Evolutionary conservation across 2,329 filamentous ascomycete species (phyloP).

Genomic region (Plenodomus tracheiphilus): DNA sequence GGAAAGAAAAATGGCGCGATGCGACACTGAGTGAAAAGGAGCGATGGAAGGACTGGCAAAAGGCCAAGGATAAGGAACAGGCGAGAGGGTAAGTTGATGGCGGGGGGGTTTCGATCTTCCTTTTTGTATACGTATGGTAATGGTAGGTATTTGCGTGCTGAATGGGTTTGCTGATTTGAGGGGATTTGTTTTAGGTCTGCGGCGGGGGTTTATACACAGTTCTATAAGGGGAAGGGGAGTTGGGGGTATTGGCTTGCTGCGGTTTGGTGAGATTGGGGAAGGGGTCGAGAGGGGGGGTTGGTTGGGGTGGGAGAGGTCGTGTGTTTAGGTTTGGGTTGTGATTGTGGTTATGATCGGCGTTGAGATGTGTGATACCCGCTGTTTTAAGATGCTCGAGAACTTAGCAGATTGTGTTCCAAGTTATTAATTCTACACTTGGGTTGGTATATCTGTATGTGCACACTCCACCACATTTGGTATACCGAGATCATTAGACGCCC

Average conservation of each 20-base stretch:
- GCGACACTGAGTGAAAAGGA: conserved; percentile 26
- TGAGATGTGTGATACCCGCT: background rate
- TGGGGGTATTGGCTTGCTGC: conserved; percentile 15
- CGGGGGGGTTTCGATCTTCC: background rate
- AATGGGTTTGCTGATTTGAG: too few relatives aligned
- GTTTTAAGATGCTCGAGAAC: too few relatives aligned
- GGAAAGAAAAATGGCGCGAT: conserved; percentile 29
- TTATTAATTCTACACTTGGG: too few relatives aligned
- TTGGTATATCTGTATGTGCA: too few relatives aligned
- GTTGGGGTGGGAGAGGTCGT: too few relatives aligned
- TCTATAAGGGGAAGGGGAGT: conserved; percentile 19
- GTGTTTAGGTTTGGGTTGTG: background rate
- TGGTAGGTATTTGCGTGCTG: too few relatives aligned
- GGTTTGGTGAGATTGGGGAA: too few relatives aligned
- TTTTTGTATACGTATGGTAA: too few relatives aligned
- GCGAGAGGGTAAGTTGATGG: conserved; percentile 8
- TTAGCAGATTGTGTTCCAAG: too few relatives aligned
- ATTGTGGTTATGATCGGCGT: background rate
- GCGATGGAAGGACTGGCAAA: conserved; percentile 33
- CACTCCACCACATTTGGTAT: background rate
- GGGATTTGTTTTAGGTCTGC: too few relatives aligned
- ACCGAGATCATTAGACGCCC: conserved; percentile 14
- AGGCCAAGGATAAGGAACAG: conserved; percentile 26
- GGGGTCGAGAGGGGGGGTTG: too few relatives aligned
- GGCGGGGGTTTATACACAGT: conserved; percentile 10